These are phyloP conservation scores for Brassica rapa DNA, from an alignment of 345 rosid genomes.

Conservation along the genomic window DNA sequence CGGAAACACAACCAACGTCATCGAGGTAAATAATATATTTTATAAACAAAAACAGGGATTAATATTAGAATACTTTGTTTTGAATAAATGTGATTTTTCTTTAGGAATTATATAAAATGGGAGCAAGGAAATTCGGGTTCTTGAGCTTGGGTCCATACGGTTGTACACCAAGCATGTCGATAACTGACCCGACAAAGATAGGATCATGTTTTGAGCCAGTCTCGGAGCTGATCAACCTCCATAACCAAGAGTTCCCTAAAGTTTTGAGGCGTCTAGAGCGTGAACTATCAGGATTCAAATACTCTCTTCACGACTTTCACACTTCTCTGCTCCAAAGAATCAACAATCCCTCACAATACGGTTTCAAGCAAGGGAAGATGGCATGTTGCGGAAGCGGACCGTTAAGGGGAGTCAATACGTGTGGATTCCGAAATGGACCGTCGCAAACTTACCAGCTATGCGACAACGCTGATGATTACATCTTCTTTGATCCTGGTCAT, in stretches of 20 bases:
- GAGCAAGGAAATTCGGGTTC: slow-evolving; percentile 76
- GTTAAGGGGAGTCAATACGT: slow-evolving; percentile 60
- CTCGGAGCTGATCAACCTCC: slow-evolving; percentile 47
- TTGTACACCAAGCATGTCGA: slow-evolving; percentile 58
- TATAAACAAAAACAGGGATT: too few species aligned
- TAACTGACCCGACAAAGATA: slow-evolving; percentile 35
- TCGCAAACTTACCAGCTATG: slow-evolving; percentile 29
- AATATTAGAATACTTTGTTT: too few species aligned
- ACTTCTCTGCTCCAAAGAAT: slow-evolving; percentile 46
- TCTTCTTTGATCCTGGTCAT: slow-evolving; percentile 50
- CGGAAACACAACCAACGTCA: slow-evolving; percentile 52
- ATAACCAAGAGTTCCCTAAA: slow-evolving; percentile 56
- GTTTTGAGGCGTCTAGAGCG: slow-evolving; percentile 45
- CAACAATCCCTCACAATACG: slow-evolving; percentile 53
- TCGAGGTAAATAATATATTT: slow-evolving; percentile 31
- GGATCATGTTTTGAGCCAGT: slow-evolving; percentile 56
- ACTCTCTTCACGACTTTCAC: slow-evolving; percentile 58
- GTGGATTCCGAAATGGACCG: slow-evolving; percentile 43
- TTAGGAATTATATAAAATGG: slow-evolving; percentile 62
- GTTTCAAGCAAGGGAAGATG: slow-evolving; percentile 56
- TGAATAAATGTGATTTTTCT: background rate
- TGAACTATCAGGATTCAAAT: slow-evolving; percentile 57
- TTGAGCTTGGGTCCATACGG: slow-evolving; percentile 57
- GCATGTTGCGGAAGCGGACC: slow-evolving; percentile 78
- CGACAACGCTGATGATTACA: slow-evolving; percentile 36